A percentile compares a stretch with the other conserved stretches of the same genome.
Evolutionary conservation across 805 yeast genomes (phyloP).

Genomic region (Zygoascus flipseniorum): DNA sequence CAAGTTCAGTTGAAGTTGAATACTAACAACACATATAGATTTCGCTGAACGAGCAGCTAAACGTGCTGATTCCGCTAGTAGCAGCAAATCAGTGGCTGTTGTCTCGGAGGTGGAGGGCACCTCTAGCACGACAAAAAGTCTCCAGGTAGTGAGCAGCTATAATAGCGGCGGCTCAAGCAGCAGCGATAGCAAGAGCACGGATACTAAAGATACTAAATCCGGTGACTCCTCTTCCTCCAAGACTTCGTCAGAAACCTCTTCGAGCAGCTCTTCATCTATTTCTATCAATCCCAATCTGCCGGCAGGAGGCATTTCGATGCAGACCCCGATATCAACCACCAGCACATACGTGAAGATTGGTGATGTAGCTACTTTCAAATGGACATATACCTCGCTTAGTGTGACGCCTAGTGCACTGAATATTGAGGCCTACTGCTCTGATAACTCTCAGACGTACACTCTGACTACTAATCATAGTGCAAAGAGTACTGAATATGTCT

Average conservation of each 20-base stretch:
- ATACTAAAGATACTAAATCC: background rate
- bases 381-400: slow-evolving; percentile 31
- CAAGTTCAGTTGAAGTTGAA: too few relatives aligned
- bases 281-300: slow-evolving; percentile 29
- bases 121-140: background rate
- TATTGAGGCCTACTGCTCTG: slow-evolving; percentile 31
- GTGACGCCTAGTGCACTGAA: slow-evolving; percentile 32
- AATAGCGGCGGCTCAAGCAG: background rate
- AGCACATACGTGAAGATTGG: slow-evolving; percentile 32
- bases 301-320: slow-evolving; percentile 29
- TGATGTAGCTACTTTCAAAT: slow-evolving; percentile 31
- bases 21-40: background rate
- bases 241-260: background rate
- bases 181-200: background rate
- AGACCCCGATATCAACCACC: slow-evolving; percentile 28
- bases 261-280: slow-evolving; percentile 15
- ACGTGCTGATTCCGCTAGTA: background rate
- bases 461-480: slow-evolving; percentile 27
- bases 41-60: background rate
- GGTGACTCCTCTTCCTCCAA: background rate
- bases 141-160: background rate
- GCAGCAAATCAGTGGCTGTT: background rate
- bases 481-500: slow-evolving; percentile 23
- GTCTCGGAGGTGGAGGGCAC: background rate
- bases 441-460: slow-evolving; percentile 30